Base-by-base conservation (phyloP, 1,139 yeast species). In the Sugiyamaella novakii region DNA sequence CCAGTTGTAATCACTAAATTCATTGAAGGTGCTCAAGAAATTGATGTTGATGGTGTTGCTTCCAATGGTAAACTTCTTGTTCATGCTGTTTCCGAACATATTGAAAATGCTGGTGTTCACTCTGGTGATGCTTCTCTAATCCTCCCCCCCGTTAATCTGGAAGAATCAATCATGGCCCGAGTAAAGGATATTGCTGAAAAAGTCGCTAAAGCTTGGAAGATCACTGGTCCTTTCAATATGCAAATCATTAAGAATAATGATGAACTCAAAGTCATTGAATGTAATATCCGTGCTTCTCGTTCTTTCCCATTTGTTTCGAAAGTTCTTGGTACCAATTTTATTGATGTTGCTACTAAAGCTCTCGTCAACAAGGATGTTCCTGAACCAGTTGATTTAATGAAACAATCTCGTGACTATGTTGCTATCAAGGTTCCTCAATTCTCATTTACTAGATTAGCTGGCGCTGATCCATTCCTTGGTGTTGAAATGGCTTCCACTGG, bases 401-500 rank as follows among this genome's bases (percentile, higher is more conserved):
- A 82, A 64, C 76, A 88, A 62, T 95, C 96, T 53, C 87, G 76
- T 70, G 77, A 81, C 62, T 85, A 88, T 63, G 98, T 92, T 65
- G 98, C 98, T 49, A 86, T 95, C 52, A 92, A 92, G 75, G 97
- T 91, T 40, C 98, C 98, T 45, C 98, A 92, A 73, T 92, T 92
- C 71, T 91, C 98, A 2, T 92, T 91, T 76, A 89, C 98, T 39
- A 85, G 98, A 74, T 79, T 92, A 63, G 97, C 98, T 11, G 98
- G 98, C 58, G 98, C 98, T 41, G 98, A 92, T 70, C 98, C 98
- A 57, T 89, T 87, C 78, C 78, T 92, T 66, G 98, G 98, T 54
- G 98, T 92, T 59, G 98, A 92, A 75, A 92, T 92, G 98, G 86
- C 98, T 5, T 91, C 98, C 11, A 92, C 98, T 44, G 98, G 98